Conservation (phyloP, 1,284 basidiomycete species). For the Malassezia brasiliensis region DNA sequence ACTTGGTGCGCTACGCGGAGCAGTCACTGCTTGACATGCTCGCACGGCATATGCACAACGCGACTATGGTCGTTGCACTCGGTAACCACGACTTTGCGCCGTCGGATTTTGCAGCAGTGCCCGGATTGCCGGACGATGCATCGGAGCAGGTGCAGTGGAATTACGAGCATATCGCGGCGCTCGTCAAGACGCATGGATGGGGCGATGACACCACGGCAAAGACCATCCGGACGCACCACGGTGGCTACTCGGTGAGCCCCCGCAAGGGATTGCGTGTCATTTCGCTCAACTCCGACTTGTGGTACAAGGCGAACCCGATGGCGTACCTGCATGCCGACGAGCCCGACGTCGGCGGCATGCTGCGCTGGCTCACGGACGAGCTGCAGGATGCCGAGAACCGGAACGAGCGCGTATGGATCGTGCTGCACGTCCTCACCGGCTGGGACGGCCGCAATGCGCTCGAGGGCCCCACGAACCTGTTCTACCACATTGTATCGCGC, state of each 20-base stretch:
- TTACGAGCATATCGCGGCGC: conserved; percentile 35
- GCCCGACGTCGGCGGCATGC: conserved; percentile 63
- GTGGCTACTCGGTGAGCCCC: conserved; percentile 63
- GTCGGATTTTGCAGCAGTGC: conserved; percentile 29
- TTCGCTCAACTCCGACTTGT: conserved; percentile 62
- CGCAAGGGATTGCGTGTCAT: conserved; percentile 63
- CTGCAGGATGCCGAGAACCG: conserved; percentile 53
- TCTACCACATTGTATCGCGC: conserved; percentile 60
- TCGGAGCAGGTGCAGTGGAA: conserved; percentile 41
- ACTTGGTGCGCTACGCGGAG: conserved; percentile 42
- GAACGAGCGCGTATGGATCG: conserved; percentile 58
- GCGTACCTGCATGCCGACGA: conserved; percentile 66
- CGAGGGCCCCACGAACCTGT: conserved; percentile 34
- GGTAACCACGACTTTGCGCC: conserved; percentile 46
- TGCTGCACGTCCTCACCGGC: conserved; percentile 66
- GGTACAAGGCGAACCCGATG: conserved; percentile 55
- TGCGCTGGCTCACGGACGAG: conserved; percentile 69
- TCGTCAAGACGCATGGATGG: conserved; percentile 55
- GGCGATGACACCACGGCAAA: conserved; percentile 57
- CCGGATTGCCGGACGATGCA: conserved; percentile 30
- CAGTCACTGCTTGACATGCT: conserved; percentile 40
- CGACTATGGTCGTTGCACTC: conserved; percentile 40
- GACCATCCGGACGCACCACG: conserved; percentile 61
- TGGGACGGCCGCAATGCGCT: conserved; percentile 61
- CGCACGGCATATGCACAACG: conserved; percentile 25